Conservation (phyloP, 495 filamentous ascomycete genomes). For the Lophium mytilinum region DNA sequence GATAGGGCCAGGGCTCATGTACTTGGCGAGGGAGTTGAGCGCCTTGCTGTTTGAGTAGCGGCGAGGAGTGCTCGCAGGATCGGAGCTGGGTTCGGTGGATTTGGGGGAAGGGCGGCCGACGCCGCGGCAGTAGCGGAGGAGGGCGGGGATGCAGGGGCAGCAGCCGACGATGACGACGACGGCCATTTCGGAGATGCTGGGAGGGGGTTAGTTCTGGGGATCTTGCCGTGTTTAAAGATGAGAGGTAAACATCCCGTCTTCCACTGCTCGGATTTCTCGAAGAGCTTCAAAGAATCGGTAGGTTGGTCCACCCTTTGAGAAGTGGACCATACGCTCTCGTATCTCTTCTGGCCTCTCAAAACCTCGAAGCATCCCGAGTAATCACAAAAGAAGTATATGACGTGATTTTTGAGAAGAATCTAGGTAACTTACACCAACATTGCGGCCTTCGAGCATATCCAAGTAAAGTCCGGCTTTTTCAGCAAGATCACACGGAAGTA, state of each 20-base stretch:
- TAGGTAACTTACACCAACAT: constrained; percentile 1
- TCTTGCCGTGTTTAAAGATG: no score
- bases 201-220: no score
- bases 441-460: not conserved
- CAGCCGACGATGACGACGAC: constrained; percentile 5
- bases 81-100: no score
- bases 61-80: no score
- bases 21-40: not conserved
- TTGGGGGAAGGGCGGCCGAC: not conserved
- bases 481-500: not conserved
- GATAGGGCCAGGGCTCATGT: not conserved
- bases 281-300: no score
- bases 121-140: not conserved
- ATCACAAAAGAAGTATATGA: not conserved
- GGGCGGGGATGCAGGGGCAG: constrained; percentile 1
- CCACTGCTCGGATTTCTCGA: no score
- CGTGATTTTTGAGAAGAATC: not conserved
- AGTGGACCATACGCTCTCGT: no score
- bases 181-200: not conserved
- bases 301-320: no score
- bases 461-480: not conserved
- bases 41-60: not conserved
- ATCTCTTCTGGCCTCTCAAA: no score
- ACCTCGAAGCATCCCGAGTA: no score
- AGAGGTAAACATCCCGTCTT: no score